Evolutionary conservation across 2,329 filamentous ascomycete genomes (phyloP), one percentile per base, ranked within the genome.

Genomic region (Didymosphaeria variabile): DNA sequence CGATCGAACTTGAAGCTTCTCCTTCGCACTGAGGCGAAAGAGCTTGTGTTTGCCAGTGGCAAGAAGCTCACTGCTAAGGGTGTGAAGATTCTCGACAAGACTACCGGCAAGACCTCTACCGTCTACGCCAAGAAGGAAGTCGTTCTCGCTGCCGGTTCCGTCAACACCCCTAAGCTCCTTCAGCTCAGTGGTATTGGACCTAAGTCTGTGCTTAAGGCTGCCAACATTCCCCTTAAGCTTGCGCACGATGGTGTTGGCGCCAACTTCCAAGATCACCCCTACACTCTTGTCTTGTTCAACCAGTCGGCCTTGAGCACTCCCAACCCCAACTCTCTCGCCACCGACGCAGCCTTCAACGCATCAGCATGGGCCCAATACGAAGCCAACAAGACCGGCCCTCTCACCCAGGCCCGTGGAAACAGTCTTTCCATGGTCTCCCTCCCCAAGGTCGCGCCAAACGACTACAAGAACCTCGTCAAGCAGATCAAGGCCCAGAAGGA

Each of bases 61-160:
- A 65, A 68, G 36, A 66, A 62, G 32, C 63, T 71, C 17, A 65
- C 61, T 23, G 70, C 69, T 2, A 65, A 56, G 31, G 72, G 73
- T 15, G 72, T 76, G 31, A 69, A 67, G 46, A 54, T 73, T n/a
- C 68, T 63, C 10, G 53, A 67, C 44, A 67, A 63, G n/a, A 61
- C 63, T 31, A 69, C 62, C 5, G 60, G 60, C n/a, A 51, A 50
- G 8, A 64, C 64, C 7, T 64, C 51, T 19, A 69, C 61, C 9
- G 65, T 70, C 1, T 70, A 71, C 50, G 73, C 72, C 5, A 72
- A 64, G 45, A 70, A 72, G 34, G 88, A 90, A 66, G 82, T 90
- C 5, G 81, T 91, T 19, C 71, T 91, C 1, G 86, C 86, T 0
- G 88, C 88, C 1, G 84, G 81, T 29, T 77, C 72, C 86, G 31